These are phyloP conservation scores for Fusarium udum DNA, from an alignment of 2,329 filamentous ascomycete species.

Conservation along the genomic window DNA sequence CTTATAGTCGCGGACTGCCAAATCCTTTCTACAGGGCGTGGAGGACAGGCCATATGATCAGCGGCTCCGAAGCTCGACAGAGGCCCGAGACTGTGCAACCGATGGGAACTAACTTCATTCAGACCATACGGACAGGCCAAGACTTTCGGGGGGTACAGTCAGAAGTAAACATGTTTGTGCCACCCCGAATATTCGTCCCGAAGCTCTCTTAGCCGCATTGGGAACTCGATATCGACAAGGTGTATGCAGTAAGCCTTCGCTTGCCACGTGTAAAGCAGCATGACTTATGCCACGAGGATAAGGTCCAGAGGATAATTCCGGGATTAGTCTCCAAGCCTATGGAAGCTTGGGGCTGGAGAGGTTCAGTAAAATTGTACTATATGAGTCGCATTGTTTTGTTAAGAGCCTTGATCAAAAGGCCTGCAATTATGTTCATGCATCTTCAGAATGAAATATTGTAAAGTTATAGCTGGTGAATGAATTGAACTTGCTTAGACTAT, in stretches of 20 bases:
- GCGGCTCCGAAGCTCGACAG: fast-evolving
- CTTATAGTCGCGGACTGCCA: neutral
- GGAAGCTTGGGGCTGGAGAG: neutral
- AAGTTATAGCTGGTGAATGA: neutral
- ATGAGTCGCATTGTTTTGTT: neutral
- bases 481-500: neutral
- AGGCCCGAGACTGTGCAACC: too few species aligned
- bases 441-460: too few species aligned
- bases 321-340: too few species aligned
- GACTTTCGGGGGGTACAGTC: neutral
- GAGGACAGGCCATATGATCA: fast-evolving
- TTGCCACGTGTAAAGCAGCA: neutral
- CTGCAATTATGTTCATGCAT: too few species aligned
- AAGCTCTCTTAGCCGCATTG: neutral
- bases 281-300: fast-evolving
- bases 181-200: fast-evolving
- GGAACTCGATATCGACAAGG: fast-evolving
- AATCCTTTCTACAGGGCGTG: fast-evolving
- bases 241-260: fast-evolving
- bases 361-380: too few species aligned
- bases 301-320: neutral
- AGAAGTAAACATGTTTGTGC: neutral
- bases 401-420: too few species aligned
- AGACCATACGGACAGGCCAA: neutral
- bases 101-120: fast-evolving